Conservation (phyloP, 140 eudicot species). For the Oenanthe javanica region DNA sequence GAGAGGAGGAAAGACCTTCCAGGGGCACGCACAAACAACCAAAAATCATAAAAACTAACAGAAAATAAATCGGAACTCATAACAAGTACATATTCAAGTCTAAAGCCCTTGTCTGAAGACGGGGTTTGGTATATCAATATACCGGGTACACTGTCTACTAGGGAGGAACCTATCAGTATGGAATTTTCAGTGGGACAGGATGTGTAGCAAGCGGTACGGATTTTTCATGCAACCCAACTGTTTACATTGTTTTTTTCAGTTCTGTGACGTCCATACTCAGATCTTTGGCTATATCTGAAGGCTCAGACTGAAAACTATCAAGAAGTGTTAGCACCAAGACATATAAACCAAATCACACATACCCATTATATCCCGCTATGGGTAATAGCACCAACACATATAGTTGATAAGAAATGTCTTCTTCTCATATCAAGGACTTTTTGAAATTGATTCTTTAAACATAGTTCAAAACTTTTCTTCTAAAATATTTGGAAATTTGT, state of each 20-base stretch:
- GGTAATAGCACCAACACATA: constrained; percentile 6
- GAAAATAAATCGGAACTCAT: background rate
- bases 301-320: constrained; percentile 57
- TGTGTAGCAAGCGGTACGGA: constrained; percentile 38
- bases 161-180: too few species aligned
- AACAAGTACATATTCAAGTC: background rate
- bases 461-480: constrained; percentile 40
- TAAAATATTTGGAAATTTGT: constrained; percentile 53
- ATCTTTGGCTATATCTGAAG: constrained; percentile 73
- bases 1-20: background rate
- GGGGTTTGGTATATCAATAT: too few species aligned
- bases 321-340: constrained; percentile 66
- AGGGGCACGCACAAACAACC: background rate
- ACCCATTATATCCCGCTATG: too few species aligned
- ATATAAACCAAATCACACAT: constrained; percentile 10
- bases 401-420: constrained; percentile 53
- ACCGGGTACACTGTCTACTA: too few species aligned
- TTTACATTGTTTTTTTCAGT: constrained; percentile 31
- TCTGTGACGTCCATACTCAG: constrained; percentile 34
- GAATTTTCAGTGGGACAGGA: constrained; percentile 52
- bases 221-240: constrained; percentile 51
- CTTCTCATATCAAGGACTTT: constrained; percentile 49
- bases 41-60: background rate
- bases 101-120: background rate
- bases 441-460: constrained; percentile 40